Base-by-base conservation (phyloP, 352 stramenopile species). In the Globisporangium splendens region DNA sequence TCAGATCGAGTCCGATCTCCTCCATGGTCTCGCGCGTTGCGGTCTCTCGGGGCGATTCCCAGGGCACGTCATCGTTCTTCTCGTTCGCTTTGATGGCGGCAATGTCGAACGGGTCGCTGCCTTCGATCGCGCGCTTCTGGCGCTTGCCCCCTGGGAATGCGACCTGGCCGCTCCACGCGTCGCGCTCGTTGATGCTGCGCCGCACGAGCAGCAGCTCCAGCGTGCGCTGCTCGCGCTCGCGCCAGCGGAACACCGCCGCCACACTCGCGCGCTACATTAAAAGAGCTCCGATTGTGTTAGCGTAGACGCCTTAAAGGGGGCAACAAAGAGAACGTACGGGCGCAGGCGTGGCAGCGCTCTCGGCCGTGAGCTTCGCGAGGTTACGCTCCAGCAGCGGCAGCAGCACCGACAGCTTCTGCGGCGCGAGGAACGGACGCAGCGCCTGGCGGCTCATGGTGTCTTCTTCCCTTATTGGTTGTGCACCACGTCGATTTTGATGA, bases 91-190 rank as follows among this genome's bases (percentile, higher is more conserved):
- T 65, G 38, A 87, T 84, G 18, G 50, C 35, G 14, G 24, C 11
- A 17, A 43, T 56, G 2, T 22, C 8, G 14, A 21, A 31, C 35
- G 50, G 31, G 50, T 56, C 50, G 13, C 35, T 39, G 50, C 50
- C 50, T 39, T 42, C 50, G 33, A 46, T 35, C 50, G 43, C 50
- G 33, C 24, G 28, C 53, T 88, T 83, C 68, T 92, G 76, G 7
- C 80, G 72, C 8, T 72, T 79, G 20, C 86, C 86, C 17, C 86
- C 83, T 1, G 85, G 86, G 56, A 95, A 93, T 17, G 86, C 86
- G 15, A 95, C 67, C 49, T 95, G 86, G 0, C 86, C 83, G 47
- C 86, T 95, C 86, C 86, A 95, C 38, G 74, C 73, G 62, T 95
- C 86, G 35, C 75, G 70, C 42, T 87, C 69, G 53, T 91, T 95